Evolutionary conservation across 495 filamentous ascomycete species (phyloP).

Genomic region (Trichocladium uniseriatum): DNA sequence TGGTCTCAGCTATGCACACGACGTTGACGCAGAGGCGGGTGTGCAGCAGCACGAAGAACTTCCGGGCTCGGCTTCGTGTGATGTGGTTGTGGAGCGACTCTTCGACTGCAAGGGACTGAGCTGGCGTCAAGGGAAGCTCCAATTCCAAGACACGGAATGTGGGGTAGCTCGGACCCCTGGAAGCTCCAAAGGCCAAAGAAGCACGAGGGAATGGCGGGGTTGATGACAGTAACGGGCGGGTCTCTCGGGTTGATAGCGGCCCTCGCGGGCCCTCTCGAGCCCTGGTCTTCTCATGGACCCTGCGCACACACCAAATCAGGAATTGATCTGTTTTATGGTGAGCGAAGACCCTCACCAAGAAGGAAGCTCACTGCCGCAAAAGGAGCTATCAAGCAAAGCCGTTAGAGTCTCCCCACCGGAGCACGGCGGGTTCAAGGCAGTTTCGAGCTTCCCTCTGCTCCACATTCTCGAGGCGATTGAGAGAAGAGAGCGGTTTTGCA

Average conservation of each 20-base stretch:
- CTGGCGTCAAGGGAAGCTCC: neutral
- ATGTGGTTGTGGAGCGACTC: neutral
- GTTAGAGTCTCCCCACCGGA: neutral
- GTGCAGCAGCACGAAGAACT: constrained; percentile 2
- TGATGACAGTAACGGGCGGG: neutral
- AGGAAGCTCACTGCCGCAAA: constrained; percentile 1
- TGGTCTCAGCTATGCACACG: neutral
- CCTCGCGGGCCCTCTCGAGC: too few relatives aligned
- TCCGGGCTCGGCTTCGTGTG: constrained; percentile 1
- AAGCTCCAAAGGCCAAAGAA: neutral
- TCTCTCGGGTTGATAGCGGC: neutral
- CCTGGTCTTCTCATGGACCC: constrained; percentile 2
- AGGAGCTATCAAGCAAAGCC: neutral
- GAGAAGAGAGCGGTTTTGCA: neutral
- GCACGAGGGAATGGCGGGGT: constrained; percentile 6
- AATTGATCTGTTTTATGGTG: neutral
- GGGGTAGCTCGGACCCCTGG: neutral
- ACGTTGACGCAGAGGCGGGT: neutral
- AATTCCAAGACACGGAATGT: constrained; percentile 11
- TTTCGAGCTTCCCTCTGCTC: neutral
- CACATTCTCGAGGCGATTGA: constrained; percentile 1
- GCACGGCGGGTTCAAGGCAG: too few relatives aligned
- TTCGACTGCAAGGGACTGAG: neutral
- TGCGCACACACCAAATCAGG: neutral
- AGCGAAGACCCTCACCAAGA: neutral